Evolutionary conservation across 1,284 basidiomycete species (phyloP), one percentile per base, ranked within the genome.

Genomic region (Sporisorium scitamineum): DNA sequence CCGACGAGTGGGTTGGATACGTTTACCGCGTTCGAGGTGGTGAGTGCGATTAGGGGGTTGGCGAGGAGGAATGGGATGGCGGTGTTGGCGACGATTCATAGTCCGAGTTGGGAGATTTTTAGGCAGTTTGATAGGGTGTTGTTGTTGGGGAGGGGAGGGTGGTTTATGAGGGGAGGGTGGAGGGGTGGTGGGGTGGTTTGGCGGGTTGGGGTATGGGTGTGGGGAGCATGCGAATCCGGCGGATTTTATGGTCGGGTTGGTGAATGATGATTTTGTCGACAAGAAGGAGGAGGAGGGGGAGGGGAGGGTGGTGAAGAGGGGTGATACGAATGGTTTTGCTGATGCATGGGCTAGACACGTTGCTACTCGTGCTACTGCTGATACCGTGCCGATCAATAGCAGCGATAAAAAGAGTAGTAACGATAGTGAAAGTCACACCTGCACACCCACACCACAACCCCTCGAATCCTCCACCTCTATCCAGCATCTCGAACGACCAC

Each of bases 11-110:
- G 85, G 2, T 63, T 86, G 7, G 82, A 84, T 53, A 71, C 57
- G 3, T 54, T 60, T 18, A 80, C 84, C 0, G 78, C 80, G 11
- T 65, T 67, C 24, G 85, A 87, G 58, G 85, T 87, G 13, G 76
- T 87, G 22, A 45, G 67, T 0, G 81, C 80, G 20, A 80, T 85
- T 37, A 55, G 64, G 8, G 57, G 54, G 8, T 60, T 86, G 22
- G 82, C 84, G 0, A 54, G 48, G 41, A 53, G 69, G 2, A 70
- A 81, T 50, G 61, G 76, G 61, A 82, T 86, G 20, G 75, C 84
- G 13, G 82, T 86, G 55, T 55, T 86, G 41, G 76, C 76, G 13
- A 86, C 85, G 11, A 86, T 87, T 29, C 86, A 87, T 55, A 83
- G 83, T 47, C 86, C 86, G 0, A 84, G 79, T 26, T 86, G 73